phyloP scores from a whole-genome alignment of 129 eudicot species.

The Mikania micrantha region DNA sequence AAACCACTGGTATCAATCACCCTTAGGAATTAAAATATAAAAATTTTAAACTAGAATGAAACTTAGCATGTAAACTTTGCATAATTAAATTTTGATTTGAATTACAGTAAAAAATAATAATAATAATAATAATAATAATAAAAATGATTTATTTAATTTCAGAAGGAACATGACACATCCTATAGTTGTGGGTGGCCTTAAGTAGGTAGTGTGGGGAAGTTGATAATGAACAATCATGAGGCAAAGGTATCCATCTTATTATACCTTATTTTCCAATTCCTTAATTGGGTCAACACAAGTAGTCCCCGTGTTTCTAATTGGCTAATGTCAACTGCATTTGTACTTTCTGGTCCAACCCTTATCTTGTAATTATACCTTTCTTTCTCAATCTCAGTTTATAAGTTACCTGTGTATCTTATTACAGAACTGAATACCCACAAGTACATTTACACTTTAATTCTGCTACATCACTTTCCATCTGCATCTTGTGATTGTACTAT shows the following conservation, averaged over 20 bases:
- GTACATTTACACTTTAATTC: conserved; percentile 23
- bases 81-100: neutral
- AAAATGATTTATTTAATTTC: neutral
- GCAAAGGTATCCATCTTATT: neutral
- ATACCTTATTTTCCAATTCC: conserved; percentile 3
- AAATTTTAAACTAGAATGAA: conserved; percentile 6
- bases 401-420: conserved; percentile 22
- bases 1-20: neutral
- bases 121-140: neutral
- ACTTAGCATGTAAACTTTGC: neutral
- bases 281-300: conserved; percentile 16
- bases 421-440: conserved; percentile 22
- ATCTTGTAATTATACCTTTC: too few species aligned
- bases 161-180: conserved; percentile 7
- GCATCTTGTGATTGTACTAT: conserved; percentile 22
- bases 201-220: conserved; percentile 23
- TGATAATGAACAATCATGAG: conserved; percentile 26
- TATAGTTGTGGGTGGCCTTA: conserved; percentile 3
- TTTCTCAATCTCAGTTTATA: conserved; percentile 16
- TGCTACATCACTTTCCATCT: conserved; percentile 26
- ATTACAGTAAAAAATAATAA: neutral
- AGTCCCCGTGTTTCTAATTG: conserved; percentile 26
- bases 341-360: conserved; percentile 32
- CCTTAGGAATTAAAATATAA: neutral
- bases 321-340: conserved; percentile 12